These are phyloP conservation scores for Conticribra guillardii DNA, from an alignment of 108 stramenopile genomes.

Conservation along the genomic window DNA sequence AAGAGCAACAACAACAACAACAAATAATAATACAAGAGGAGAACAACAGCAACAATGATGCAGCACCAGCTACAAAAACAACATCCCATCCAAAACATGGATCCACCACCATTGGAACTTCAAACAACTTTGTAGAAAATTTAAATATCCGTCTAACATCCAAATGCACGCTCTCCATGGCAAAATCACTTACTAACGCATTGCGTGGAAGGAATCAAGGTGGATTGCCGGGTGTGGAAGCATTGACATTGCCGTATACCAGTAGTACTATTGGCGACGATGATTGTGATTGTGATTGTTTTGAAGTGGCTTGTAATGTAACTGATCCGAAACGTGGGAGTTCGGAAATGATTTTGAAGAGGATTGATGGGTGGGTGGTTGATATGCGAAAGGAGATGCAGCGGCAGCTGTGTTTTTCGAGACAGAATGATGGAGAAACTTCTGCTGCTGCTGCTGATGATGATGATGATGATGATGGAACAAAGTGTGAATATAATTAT, in stretches of 20 bases:
- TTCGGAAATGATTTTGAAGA: conserved; percentile 32
- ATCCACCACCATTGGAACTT: conserved; percentile 67
- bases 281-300: conserved; percentile 6
- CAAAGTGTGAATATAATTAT: background rate
- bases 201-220: conserved; percentile 69
- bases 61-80: conserved; percentile 6
- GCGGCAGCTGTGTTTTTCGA: too few relatives aligned
- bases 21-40: background rate
- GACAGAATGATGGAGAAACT: too few relatives aligned
- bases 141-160: conserved; percentile 77
- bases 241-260: conserved; percentile 77
- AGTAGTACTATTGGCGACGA: too few relatives aligned
- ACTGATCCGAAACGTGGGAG: conserved; percentile 55
- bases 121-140: conserved; percentile 78
- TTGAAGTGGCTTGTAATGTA: conserved; percentile 87
- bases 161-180: conserved; percentile 37
- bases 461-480: background rate
- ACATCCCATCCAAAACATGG: conserved; percentile 18
- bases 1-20: conserved; percentile 6
- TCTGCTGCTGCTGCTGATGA: background rate
- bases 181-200: conserved; percentile 61
- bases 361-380: conserved; percentile 53
- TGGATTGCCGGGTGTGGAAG: conserved; percentile 80
- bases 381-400: conserved; percentile 7
- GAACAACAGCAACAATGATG: conserved; percentile 6